Percentiles rank a stretch among this genome's conserved stretches.
Conservation (phyloP, 257 asterid species). For the Nicotiana attenuata region DNA sequence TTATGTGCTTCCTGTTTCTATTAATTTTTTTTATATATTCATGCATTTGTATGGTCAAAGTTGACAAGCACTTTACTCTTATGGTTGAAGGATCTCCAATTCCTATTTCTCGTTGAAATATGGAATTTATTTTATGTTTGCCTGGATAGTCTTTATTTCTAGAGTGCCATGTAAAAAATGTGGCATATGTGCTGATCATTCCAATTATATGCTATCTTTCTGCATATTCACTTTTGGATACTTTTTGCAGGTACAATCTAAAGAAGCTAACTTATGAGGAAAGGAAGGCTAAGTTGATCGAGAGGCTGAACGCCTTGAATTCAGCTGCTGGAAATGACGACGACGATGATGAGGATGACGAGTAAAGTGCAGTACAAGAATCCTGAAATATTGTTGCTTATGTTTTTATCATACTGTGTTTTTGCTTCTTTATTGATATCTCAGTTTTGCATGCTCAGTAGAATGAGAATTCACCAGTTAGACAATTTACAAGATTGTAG, state of each 20-base stretch:
- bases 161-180: neutral
- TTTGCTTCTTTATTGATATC: neutral
- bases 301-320: constrained; percentile 20
- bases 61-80: neutral
- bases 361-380: neutral
- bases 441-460: constrained; percentile 7
- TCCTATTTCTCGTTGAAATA: neutral
- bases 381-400: neutral
- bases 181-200: too few relatives aligned
- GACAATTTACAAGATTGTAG: neutral
- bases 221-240: neutral
- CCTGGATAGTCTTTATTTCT: neutral
- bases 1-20: neutral
- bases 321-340: constrained; percentile 19
- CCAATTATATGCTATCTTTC: neutral
- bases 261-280: constrained; percentile 21
- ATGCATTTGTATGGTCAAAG: neutral
- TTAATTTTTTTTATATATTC: neutral
- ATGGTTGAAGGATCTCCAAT: neutral
- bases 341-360: constrained; percentile 11
- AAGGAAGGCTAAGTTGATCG: constrained; percentile 21
- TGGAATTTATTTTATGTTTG: neutral
- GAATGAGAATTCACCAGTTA: neutral
- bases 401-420: neutral
- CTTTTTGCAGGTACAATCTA: constrained; percentile 14